phyloP scores from a whole-genome alignment of 768 basidiomycete species.

The Tremella yokohamensis region DNA sequence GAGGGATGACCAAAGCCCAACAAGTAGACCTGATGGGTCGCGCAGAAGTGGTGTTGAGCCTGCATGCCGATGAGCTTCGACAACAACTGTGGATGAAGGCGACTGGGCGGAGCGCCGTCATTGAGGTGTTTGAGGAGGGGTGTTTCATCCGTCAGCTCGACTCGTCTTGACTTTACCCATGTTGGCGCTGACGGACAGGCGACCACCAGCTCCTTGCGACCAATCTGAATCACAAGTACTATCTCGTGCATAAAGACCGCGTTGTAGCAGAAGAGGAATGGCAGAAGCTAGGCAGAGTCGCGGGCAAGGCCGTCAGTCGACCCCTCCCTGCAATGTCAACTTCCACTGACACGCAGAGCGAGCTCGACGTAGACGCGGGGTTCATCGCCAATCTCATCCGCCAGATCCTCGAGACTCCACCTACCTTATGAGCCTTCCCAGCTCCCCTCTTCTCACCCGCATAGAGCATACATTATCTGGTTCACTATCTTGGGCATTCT shows the following conservation, averaged over 20 bases:
- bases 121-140: constrained; percentile 44
- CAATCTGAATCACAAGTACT: constrained; percentile 36
- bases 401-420: no score
- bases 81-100: constrained; percentile 44
- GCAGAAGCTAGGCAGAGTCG: constrained; percentile 15
- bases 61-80: constrained; percentile 39
- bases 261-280: constrained; percentile 29
- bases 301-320: no score
- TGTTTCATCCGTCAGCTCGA: constrained; percentile 38
- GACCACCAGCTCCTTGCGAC: constrained; percentile 37
- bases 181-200: constrained; percentile 18
- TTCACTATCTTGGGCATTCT: no score
- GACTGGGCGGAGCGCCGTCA: constrained; percentile 29
- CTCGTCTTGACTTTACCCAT: no score
- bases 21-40: constrained; percentile 37
- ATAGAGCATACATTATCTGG: no score
- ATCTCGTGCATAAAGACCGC: constrained; percentile 36
- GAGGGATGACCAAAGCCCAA: constrained; percentile 32
- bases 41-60: constrained; percentile 38
- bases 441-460: no score
- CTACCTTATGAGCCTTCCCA: no score
- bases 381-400: no score
- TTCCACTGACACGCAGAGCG: no score
- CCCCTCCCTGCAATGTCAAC: no score
- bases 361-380: no score